These are phyloP conservation scores for Daedaleopsis sinensis DNA, from an alignment of 768 basidiomycete species.

Conservation along the genomic window DNA sequence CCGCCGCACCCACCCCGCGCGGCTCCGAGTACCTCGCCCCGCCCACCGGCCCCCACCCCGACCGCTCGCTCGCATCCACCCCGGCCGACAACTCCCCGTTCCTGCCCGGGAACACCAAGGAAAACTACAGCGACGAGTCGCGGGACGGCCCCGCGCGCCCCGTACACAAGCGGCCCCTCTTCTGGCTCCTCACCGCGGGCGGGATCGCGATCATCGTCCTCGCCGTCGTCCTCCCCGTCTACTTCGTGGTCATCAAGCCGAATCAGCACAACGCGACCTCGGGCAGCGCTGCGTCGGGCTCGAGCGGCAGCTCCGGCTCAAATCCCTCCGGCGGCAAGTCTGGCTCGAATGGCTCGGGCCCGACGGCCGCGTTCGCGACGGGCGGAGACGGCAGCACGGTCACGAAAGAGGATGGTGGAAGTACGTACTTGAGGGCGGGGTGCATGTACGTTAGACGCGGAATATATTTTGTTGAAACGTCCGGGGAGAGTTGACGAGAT, in stretches of 20 bases:
- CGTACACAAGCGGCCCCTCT: conserved; percentile 25
- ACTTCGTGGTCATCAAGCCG: conserved; percentile 28
- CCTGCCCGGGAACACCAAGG: conserved; percentile 8
- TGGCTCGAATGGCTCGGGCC: not conserved
- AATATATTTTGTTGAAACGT: too few relatives aligned
- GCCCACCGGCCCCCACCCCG: not conserved
- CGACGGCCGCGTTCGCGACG: conserved; percentile 31
- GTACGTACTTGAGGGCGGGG: too few relatives aligned
- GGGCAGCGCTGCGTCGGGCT: conserved; percentile 4
- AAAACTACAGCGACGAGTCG: conserved; percentile 3
- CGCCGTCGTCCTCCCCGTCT: conserved; percentile 35
- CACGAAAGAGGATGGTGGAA: conserved; percentile 68
- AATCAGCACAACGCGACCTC: conserved; percentile 16
- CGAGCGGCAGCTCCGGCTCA: not conserved
- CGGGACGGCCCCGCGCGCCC: conserved; percentile 7
- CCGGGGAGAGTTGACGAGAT: too few relatives aligned
- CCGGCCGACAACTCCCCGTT: conserved; percentile 17
- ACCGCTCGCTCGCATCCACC: conserved; percentile 16
- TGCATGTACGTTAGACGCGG: too few relatives aligned
- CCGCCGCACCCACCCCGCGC: conserved; percentile 8
- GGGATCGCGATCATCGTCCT: conserved; percentile 26
- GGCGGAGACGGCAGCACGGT: conserved; percentile 76
- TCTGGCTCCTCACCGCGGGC: conserved; percentile 23
- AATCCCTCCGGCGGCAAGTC: not conserved
- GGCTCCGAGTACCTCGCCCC: not conserved